A percentile compares a stretch with the other conserved stretches of the same genome.
phyloP scores from a whole-genome alignment of 2,329 filamentous ascomycete species.

The Arthrobotrys musiformis region DNA sequence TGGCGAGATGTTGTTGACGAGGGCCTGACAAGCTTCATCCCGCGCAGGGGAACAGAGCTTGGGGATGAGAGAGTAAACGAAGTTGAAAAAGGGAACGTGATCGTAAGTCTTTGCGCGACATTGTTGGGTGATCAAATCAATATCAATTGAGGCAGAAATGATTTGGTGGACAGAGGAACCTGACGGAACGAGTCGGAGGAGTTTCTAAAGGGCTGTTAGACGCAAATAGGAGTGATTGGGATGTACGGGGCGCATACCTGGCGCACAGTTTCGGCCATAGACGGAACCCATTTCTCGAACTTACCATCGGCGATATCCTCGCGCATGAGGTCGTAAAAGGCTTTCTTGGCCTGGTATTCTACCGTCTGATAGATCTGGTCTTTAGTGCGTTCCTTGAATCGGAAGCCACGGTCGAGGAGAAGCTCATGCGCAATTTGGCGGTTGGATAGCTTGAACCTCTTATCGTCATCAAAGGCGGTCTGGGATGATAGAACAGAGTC shows the following conservation, averaged over 20 bases:
- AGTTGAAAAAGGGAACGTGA: constrained; percentile 81
- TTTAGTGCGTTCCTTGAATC: constrained; percentile 70
- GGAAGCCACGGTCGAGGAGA: constrained; percentile 80
- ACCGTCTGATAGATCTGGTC: constrained; percentile 70
- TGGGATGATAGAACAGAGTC: constrained; percentile 54
- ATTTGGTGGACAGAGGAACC: constrained; percentile 79
- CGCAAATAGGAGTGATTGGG: neutral
- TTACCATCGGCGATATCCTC: constrained; percentile 71
- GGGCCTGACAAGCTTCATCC: constrained; percentile 77
- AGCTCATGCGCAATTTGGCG: constrained; percentile 81
- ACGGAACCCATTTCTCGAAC: constrained; percentile 58
- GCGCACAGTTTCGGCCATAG: constrained; percentile 58
- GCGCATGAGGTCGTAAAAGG: constrained; percentile 71
- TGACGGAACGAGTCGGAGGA: constrained; percentile 76
- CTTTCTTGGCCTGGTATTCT: constrained; percentile 70
- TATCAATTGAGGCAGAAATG: constrained; percentile 79
- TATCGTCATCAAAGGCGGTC: constrained; percentile 38
- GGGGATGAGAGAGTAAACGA: constrained; percentile 78
- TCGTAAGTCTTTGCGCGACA: constrained; percentile 79
- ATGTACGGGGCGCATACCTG: constrained; percentile 31
- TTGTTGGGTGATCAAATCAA: constrained; percentile 75
- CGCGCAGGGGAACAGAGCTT: constrained; percentile 83
- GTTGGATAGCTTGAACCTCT: constrained; percentile 64
- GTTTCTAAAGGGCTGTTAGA: constrained; percentile 66
- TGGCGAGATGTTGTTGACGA: constrained; percentile 69